Conservation (phyloP, 176 grass and related monocot species). For the Carex littledalei region DNA sequence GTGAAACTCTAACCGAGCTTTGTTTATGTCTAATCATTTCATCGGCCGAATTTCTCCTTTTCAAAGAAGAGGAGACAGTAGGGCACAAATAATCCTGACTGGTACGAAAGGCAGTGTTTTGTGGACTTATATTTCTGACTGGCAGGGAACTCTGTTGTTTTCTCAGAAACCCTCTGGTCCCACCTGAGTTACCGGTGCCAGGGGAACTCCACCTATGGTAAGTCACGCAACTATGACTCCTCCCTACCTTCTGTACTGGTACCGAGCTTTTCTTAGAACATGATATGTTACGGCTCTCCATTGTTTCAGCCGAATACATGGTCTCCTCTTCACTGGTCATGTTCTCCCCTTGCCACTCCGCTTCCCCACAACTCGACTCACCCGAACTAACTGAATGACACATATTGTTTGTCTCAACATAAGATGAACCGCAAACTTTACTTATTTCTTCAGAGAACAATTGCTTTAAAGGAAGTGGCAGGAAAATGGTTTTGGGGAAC, state of each 20-base stretch:
- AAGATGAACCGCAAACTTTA: neutral
- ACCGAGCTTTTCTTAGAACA: slow-evolving; percentile 35
- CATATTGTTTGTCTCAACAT: slow-evolving; percentile 33
- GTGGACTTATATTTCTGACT: slow-evolving; percentile 52
- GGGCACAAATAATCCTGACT: slow-evolving; percentile 80
- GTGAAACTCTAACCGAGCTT: slow-evolving; percentile 48
- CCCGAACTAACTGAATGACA: slow-evolving; percentile 23
- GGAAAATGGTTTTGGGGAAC: slow-evolving; percentile 69
- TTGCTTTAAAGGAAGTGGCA: slow-evolving; percentile 79
- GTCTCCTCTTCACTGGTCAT: slow-evolving; percentile 75
- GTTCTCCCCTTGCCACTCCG: slow-evolving; percentile 18
- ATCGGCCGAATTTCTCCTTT: slow-evolving; percentile 63
- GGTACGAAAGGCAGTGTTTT: slow-evolving; percentile 40
- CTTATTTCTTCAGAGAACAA: slow-evolving; percentile 82
- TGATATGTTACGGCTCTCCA: slow-evolving; percentile 90
- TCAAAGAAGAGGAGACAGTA: slow-evolving; percentile 85
- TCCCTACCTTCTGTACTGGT: slow-evolving; percentile 44
- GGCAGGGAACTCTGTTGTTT: slow-evolving; percentile 58
- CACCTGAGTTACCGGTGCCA: slow-evolving; percentile 17
- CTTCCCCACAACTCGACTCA: slow-evolving; percentile 39
- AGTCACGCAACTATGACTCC: slow-evolving; percentile 79
- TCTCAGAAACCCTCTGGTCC: slow-evolving; percentile 34
- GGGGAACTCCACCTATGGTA: slow-evolving; percentile 74
- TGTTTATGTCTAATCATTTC: slow-evolving; percentile 43
- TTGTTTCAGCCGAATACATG: slow-evolving; percentile 98